These are phyloP conservation scores for Melanomma pulvis-pyrius DNA, from an alignment of 495 filamentous ascomycete genomes.

Conservation along the genomic window DNA sequence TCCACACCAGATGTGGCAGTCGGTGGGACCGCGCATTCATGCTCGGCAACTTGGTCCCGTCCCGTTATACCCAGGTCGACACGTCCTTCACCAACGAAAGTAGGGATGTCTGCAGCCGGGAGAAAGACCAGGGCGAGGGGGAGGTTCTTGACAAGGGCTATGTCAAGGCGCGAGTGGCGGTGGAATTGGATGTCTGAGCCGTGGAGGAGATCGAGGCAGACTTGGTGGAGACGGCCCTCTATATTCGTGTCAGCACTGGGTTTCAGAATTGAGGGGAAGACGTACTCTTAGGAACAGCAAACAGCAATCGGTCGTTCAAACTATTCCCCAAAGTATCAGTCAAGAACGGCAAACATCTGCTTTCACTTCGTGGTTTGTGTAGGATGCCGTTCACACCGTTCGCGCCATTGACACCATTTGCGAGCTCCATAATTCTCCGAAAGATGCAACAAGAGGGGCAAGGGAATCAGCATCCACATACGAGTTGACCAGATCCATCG, in stretches of 20 bases:
- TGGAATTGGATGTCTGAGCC: conserved; percentile 96
- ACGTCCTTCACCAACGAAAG: conserved; percentile 90
- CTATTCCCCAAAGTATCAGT: conserved; percentile 50
- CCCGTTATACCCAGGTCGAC: conserved; percentile 96
- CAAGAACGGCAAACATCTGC: conserved; percentile 32
- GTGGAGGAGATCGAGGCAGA: conserved; percentile 81
- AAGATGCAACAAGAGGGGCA: conserved; percentile 1
- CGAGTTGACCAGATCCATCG: conserved; percentile 40
- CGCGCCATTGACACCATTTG: conserved; percentile 9
- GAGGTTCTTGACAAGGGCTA: conserved; percentile 93
- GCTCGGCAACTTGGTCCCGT: conserved; percentile 87
- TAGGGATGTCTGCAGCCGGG: conserved; percentile 93
- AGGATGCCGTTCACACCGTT: neutral
- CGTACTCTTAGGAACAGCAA: conserved; percentile 96
- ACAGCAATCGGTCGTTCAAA: conserved; percentile 89
- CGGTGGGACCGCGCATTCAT: conserved; percentile 70
- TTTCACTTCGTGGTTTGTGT: conserved; percentile 14
- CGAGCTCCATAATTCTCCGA: conserved; percentile 13
- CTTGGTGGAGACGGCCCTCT: conserved; percentile 92
- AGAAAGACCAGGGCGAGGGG: conserved; percentile 96
- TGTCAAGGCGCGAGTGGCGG: conserved; percentile 89
- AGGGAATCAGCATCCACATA: conserved; percentile 17
- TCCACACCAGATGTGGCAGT: conserved; percentile 69
- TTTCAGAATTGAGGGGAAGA: conserved; percentile 31
- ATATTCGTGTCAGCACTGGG: conserved; percentile 13